A percentile compares a stretch with the other conserved stretches of the same genome.
phyloP scores from a whole-genome alignment of 208 protist species.

The Angomonas ambiguus region DNA sequence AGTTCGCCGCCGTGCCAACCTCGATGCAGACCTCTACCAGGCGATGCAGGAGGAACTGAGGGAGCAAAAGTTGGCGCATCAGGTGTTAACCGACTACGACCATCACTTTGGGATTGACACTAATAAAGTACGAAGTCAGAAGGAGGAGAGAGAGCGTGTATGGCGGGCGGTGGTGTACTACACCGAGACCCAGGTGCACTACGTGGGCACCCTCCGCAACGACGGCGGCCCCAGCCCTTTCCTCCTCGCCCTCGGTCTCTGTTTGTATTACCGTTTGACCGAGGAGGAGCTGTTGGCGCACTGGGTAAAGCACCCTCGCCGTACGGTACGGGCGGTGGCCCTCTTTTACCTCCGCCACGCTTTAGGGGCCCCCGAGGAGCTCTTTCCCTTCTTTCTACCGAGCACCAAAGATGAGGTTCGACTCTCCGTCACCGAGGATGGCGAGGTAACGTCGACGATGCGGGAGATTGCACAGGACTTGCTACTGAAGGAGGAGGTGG shows the following conservation, averaged over 20 bases:
- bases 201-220: constrained; percentile 68
- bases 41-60: constrained; percentile 20
- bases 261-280: constrained; percentile 34
- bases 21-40: constrained; percentile 65
- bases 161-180: constrained; percentile 59
- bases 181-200: constrained; percentile 60
- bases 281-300: constrained; percentile 46
- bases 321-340: constrained; percentile 60
- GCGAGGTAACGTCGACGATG: constrained; percentile 49
- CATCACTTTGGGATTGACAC: constrained; percentile 3
- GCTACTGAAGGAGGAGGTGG: constrained; percentile 64
- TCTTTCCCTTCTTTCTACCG: constrained; percentile 68
- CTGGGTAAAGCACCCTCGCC: constrained; percentile 63
- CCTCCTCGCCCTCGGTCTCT: constrained; percentile 56
- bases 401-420: constrained; percentile 33
- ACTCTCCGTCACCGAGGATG: constrained; percentile 27
- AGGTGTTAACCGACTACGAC: constrained; percentile 18
- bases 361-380: constrained; percentile 56
- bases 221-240: constrained; percentile 72
- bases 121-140: constrained; percentile 31
- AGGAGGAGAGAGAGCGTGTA: constrained; percentile 42
- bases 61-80: constrained; percentile 5
- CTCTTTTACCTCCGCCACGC: constrained; percentile 71
- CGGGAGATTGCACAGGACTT: constrained; percentile 39
- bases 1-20: constrained; percentile 46